Evolutionary conservation across 352 stramenopile genomes (phyloP), one percentile per base, ranked within the genome.

Genomic region (Globisporangium echinulatum): DNA sequence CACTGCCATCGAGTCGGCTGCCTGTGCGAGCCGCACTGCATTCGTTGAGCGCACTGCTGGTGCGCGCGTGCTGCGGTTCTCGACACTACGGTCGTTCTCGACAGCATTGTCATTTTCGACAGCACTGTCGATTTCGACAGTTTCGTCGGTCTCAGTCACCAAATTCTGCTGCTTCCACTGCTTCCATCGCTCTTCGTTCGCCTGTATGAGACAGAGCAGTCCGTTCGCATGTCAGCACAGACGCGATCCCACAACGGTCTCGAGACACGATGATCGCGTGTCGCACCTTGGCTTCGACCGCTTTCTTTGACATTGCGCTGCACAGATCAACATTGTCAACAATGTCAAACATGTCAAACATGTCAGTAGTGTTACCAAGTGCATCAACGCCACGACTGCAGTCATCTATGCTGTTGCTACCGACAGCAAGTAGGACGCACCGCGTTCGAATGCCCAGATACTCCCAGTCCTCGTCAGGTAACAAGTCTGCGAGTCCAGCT

Each of bases 391-490:
- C 25, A 33, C 25, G 25, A 33, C 25, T 33, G 25, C 25, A 33
- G 25, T 33, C 25, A 1, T 1, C 25, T 33, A 33, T 33, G 25
- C 25, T 33, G 25, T 33, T 33, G 25, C 25, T 33, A 33, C 25
- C 25, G 25, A 33, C 25, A 33, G 25, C 25, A 33, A 33, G 25
- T 33, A 1, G 25, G 25, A 19, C 66, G 33, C 62, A 90, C 70
- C 85, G 71, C 11, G 82, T 81, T 17, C 86, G 86, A 52, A 61
- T 84, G 51, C 90, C 83, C 58, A 96, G 68, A 49, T 87, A 96
- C 6, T 79, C 85, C 84, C 84, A 96, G 48, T 96, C 84, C 72
- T 90, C 78, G 39, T 92, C 80, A 0, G 84, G 86, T 49, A 91
- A 60, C 43, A 96, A 64, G 8, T 76, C 70, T n/a, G 67, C 71